These are phyloP conservation scores for Pleurotus sapidus DNA, from an alignment of 768 basidiomycete genomes.

Conservation along the genomic window DNA sequence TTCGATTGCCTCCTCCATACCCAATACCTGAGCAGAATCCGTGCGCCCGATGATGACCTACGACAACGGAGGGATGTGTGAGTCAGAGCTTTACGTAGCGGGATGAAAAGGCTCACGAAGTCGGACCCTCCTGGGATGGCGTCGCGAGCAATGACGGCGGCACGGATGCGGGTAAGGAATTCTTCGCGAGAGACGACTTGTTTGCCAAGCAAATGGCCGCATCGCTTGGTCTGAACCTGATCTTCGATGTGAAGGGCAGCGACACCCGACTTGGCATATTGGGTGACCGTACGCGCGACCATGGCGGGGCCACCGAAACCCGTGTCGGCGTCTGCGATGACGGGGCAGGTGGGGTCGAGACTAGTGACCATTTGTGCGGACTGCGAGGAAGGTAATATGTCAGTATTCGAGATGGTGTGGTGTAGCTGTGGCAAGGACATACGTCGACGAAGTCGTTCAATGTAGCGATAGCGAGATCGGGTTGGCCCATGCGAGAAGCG, in stretches of 20 bases:
- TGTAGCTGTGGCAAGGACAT: conserved; percentile 6
- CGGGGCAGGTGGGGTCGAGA: conserved; percentile 57
- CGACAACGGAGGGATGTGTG: too few species aligned
- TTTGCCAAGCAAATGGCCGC: conserved; percentile 76
- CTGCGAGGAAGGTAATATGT: conserved; percentile 19
- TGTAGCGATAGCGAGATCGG: conserved; percentile 74
- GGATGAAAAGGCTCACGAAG: conserved; percentile 43
- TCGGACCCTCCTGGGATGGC: conserved; percentile 71
- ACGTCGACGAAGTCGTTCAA: conserved; percentile 72
- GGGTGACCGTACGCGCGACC: conserved; percentile 70
- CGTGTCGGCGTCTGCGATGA: conserved; percentile 79
- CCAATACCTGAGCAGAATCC: conserved; percentile 74
- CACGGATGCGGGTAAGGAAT: conserved; percentile 68
- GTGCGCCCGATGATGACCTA: conserved; percentile 74
- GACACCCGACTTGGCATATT: conserved; percentile 65
- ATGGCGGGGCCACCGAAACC: conserved; percentile 73
- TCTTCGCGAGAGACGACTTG: conserved; percentile 78
- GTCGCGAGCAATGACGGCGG: conserved; percentile 74
- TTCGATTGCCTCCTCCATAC: conserved; percentile 71
- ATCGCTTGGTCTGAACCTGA: conserved; percentile 78
- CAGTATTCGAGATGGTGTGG: too few species aligned
- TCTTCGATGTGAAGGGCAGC: conserved; percentile 79
- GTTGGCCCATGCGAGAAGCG: conserved; percentile 73
- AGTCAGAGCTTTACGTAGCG: not conserved
- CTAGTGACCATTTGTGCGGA: conserved; percentile 69